A percentile compares a stretch with the other conserved stretches of the same genome.
Conservation (phyloP, 192 early-diverging fungal genomes). For the Pilobolus umbonatus region DNA sequence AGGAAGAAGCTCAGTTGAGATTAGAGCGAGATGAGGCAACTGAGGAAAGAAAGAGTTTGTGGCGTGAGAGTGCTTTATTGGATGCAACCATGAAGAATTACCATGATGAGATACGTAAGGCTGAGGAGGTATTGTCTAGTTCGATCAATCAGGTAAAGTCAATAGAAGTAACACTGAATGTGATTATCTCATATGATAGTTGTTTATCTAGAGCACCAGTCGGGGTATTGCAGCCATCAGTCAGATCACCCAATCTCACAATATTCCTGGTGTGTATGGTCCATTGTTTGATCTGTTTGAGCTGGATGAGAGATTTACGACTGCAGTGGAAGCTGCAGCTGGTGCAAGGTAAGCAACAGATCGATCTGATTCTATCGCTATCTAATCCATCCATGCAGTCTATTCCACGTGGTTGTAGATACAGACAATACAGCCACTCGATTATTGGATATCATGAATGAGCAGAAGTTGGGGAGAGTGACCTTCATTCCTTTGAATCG, state of each 20-base stretch:
- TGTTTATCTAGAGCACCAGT: slow-evolving; percentile 59
- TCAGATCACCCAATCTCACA: slow-evolving; percentile 59
- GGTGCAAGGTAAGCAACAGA: slow-evolving; percentile 62
- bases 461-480: slow-evolving; percentile 72
- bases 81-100: slow-evolving; percentile 61
- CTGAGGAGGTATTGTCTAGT: slow-evolving; percentile 64
- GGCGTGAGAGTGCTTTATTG: slow-evolving; percentile 82
- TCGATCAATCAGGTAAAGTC: slow-evolving; percentile 71
- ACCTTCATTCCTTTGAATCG: slow-evolving; percentile 97
- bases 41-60: slow-evolving; percentile 73
- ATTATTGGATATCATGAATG: slow-evolving; percentile 56
- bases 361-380: no score
- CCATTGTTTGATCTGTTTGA: slow-evolving; percentile 91
- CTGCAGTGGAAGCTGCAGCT: slow-evolving; percentile 86
- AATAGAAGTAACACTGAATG: background rate
- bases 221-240: slow-evolving; percentile 72
- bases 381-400: slow-evolving; percentile 40
- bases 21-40: slow-evolving; percentile 53
- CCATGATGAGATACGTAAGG: slow-evolving; percentile 69
- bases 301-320: slow-evolving; percentile 74
- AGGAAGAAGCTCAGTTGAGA: slow-evolving; percentile 30
- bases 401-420: slow-evolving; percentile 97
- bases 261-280: slow-evolving; percentile 77
- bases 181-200: background rate
- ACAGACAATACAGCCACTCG: slow-evolving; percentile 83